These are phyloP conservation scores for Takakia lepidozioides DNA, from an alignment of 225 moss, liverwort and hornwort genomes.

Conservation along the genomic window DNA sequence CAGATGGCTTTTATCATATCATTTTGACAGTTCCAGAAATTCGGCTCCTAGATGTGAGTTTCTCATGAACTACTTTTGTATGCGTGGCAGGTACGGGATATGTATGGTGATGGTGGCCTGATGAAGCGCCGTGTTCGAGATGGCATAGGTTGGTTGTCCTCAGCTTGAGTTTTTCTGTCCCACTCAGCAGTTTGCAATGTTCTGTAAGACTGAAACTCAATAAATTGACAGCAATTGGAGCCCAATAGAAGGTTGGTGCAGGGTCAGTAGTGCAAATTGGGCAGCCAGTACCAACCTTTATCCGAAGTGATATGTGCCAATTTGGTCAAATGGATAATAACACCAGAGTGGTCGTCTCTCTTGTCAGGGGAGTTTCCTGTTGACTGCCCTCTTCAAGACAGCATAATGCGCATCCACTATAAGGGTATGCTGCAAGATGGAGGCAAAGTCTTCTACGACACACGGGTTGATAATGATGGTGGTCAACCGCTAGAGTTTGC, in stretches of 20 bases:
- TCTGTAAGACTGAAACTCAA: too few relatives aligned
- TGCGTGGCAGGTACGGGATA: slow-evolving; percentile 70
- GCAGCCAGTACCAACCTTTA: too few relatives aligned
- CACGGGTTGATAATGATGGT: slow-evolving; percentile 42
- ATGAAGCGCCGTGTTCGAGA: slow-evolving; percentile 84
- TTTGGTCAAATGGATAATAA: neutral
- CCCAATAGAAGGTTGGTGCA: too few relatives aligned
- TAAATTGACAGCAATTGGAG: too few relatives aligned
- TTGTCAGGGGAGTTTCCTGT: slow-evolving; percentile 94
- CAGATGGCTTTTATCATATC: too few relatives aligned
- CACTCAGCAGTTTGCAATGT: too few relatives aligned
- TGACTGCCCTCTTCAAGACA: slow-evolving; percentile 95
- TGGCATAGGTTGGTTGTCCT: slow-evolving; percentile 58
- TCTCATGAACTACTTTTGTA: slow-evolving; percentile 9
- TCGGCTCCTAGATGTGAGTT: slow-evolving; percentile 10
- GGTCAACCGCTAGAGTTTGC: slow-evolving; percentile 72
- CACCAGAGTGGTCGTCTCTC: neutral
- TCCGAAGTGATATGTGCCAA: too few relatives aligned
- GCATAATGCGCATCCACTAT: slow-evolving; percentile 79
- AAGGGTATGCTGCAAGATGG: slow-evolving; percentile 72
- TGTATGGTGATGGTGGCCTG: slow-evolving; percentile 82
- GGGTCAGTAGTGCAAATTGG: too few relatives aligned
- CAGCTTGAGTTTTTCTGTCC: too few relatives aligned
- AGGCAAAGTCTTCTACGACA: slow-evolving; percentile 68
- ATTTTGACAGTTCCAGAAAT: too few relatives aligned